phyloP scores from a whole-genome alignment of 176 grass and related monocot genomes.

The Saccharum officinarum region DNA sequence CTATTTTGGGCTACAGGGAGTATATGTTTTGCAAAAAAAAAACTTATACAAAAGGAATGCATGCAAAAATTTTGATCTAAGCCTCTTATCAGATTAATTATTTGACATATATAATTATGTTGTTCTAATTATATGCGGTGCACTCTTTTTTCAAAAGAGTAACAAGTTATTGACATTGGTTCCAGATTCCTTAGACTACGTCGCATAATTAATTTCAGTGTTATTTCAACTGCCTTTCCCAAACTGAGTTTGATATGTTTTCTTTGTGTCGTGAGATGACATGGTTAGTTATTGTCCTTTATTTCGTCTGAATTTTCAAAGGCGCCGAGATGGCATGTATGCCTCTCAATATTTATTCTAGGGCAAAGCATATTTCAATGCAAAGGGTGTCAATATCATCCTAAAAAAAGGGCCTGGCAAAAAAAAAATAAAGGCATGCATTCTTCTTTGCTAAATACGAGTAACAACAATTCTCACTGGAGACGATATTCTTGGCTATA shows the following conservation, averaged over 20 bases:
- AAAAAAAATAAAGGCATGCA: background rate
- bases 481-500: background rate
- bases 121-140: background rate
- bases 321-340: background rate
- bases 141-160: background rate
- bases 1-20: too few species aligned
- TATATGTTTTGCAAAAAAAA: background rate
- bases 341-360: background rate
- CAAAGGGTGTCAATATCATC: background rate
- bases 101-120: background rate
- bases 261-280: background rate
- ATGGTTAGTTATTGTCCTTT: background rate
- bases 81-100: background rate
- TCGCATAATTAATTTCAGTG: background rate
- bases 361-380: conserved; percentile 13
- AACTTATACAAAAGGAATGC: background rate
- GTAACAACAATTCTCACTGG: background rate
- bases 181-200: background rate
- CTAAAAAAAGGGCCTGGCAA: background rate
- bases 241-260: background rate
- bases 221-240: background rate
- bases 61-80: background rate
- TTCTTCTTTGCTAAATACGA: background rate
- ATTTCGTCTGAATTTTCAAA: background rate
- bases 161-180: background rate